Evolutionary conservation across 768 basidiomycete genomes (phyloP).

Genomic region (Tylopilus rubrobrunneus): DNA sequence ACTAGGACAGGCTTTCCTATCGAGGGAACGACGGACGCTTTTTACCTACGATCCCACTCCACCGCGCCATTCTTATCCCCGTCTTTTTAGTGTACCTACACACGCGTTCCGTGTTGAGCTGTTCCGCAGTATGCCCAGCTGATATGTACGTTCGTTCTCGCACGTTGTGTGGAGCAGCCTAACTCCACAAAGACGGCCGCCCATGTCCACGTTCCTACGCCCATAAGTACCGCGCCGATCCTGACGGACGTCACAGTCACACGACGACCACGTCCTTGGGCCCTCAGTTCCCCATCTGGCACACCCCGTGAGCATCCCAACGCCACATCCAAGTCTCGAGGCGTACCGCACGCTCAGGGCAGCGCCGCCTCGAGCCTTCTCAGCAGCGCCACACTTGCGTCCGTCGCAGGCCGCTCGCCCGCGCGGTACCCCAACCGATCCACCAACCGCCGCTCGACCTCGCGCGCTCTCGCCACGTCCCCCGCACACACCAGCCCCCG

Average conservation of each 20-base stretch:
- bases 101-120: neutral
- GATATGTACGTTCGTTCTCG: neutral
- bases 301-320: neutral
- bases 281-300: neutral
- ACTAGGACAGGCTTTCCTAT: neutral
- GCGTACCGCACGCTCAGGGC: too few relatives aligned
- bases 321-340: neutral
- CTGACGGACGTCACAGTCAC: neutral
- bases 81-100: neutral
- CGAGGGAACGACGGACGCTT: neutral
- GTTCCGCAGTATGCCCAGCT: neutral
- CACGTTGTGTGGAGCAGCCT: neutral
- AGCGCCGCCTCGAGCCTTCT: constrained; percentile 12
- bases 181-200: neutral
- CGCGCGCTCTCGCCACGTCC: constrained; percentile 27
- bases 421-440: constrained; percentile 18
- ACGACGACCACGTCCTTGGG: neutral
- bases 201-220: too few relatives aligned
- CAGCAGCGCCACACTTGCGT: constrained; percentile 20
- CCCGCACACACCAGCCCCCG: constrained; percentile 34
- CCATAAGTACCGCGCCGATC: neutral
- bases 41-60: neutral
- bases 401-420: constrained; percentile 23
- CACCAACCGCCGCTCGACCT: constrained; percentile 29
- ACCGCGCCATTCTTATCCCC: neutral